Evolutionary conservation across 352 stramenopile genomes (phyloP), one percentile per base, ranked within the genome.

Genomic region (Pythium sp.): DNA sequence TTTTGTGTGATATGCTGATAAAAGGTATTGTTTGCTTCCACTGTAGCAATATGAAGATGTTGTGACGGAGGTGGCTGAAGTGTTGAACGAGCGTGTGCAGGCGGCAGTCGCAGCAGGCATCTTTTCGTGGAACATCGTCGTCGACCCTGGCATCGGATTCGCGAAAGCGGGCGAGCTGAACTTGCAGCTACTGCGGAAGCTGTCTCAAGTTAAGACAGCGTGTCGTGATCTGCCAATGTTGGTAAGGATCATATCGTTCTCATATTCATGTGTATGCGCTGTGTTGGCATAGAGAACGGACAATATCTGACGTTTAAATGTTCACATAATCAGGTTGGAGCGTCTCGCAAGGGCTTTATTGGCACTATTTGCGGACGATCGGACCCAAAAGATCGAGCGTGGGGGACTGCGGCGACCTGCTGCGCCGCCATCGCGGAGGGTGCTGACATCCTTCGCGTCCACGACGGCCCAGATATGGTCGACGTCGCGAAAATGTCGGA

Each of bases 101-200:
- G 84, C 78, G 5, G 96, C 95, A n/a, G 82, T 97, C 65, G 70
- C 65, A 5, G 82, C 82, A 6, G 96, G 95, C 2, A 90, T 99
- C 46, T 94, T 84, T 53, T 81, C 86, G 43, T 99, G 97, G 97
- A 92, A 98, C 65, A 90, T 99, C 58, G 77, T 99, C 24, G 68
- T 99, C 24, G 97, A 99, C 78, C 97, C 97, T 26, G 98, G 98
- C 9, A 98, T 99, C 62, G 98, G 98, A 4, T 99, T 99, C 81
- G 97, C 98, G 18, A 99, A 99, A 73, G 90, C 89, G 69, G 67
- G 87, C 0, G 79, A 94, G 38, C 79, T 96, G 1, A 99, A 99
- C 74, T 68, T 99, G 3, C 74, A 79, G 34, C 68, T 99, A 0
- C 69, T 99, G 22, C 88, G 91, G 46, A 76, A 93, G 18, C 74